Conservation (phyloP, 192 early-diverging fungal genomes). For the Pilaira anomala region DNA sequence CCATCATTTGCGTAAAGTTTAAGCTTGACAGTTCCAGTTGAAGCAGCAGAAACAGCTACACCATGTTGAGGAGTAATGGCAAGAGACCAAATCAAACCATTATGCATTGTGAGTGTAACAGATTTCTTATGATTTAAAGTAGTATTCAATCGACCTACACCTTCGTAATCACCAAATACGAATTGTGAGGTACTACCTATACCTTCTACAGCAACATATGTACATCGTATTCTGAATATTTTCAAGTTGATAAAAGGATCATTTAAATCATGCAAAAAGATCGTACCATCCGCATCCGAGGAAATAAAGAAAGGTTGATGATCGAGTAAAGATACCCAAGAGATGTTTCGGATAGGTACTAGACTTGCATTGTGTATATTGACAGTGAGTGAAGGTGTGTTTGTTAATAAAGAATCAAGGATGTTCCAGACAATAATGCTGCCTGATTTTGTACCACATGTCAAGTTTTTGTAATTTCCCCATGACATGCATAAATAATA, state of each 20-base stretch:
- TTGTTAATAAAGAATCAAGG: not conserved
- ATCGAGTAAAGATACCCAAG: slow-evolving; percentile 1
- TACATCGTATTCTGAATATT: not conserved
- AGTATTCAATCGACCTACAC: not conserved
- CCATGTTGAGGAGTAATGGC: not conserved
- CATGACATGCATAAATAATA: not conserved
- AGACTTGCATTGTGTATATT: not conserved
- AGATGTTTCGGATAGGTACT: not conserved
- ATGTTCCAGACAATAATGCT: not conserved
- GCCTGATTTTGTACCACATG: not conserved
- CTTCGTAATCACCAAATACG: not conserved
- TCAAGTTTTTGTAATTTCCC: not conserved
- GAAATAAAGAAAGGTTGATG: not conserved
- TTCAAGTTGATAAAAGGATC: not conserved
- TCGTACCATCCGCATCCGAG: not conserved
- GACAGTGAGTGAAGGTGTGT: not conserved
- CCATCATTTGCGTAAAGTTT: not conserved
- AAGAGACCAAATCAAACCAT: slow-evolving; percentile 13
- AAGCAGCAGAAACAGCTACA: not conserved
- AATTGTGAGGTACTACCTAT: not conserved
- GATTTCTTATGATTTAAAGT: not conserved
- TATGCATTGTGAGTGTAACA: not conserved
- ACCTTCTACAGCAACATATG: not conserved
- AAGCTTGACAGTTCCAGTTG: not conserved
- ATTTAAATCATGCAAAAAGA: not conserved